Evolutionary conservation across 805 yeast species (phyloP).

Genomic region (Ogataea allantospora): DNA sequence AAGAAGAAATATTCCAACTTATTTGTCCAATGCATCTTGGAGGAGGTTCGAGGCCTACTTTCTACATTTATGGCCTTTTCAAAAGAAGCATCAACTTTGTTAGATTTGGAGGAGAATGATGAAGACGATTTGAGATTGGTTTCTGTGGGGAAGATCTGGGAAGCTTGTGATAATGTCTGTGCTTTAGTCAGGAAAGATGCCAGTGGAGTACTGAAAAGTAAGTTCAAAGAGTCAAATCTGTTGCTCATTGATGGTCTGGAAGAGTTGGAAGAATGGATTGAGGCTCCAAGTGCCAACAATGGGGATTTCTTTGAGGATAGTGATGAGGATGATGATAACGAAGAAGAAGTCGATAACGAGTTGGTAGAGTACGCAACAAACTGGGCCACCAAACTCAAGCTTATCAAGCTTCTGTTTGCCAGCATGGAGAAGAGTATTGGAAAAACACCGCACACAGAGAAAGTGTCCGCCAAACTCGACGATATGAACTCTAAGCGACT

Average conservation of each 20-base stretch:
- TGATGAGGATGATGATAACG: conserved; percentile 26
- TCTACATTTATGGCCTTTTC: conserved; percentile 18
- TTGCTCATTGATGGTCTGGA: conserved; percentile 61
- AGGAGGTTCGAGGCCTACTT: conserved; percentile 20
- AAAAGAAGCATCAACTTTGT: conserved; percentile 18
- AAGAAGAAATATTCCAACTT: conserved; percentile 32
- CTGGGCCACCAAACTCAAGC: conserved; percentile 54
- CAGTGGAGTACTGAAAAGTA: conserved; percentile 48
- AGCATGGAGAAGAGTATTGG: conserved; percentile 62
- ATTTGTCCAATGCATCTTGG: conserved; percentile 33
- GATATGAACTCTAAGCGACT: conserved; percentile 42
- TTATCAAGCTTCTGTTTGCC: conserved; percentile 56
- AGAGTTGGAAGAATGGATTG: conserved; percentile 69
- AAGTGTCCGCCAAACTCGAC: conserved; percentile 46
- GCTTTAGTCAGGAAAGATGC: conserved; percentile 48
- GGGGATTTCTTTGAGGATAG: conserved; percentile 48
- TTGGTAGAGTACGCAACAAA: conserved; percentile 36
- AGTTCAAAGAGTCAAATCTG: conserved; percentile 42
- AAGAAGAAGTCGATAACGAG: conserved; percentile 23
- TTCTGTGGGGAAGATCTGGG: conserved; percentile 70
- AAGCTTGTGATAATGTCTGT: conserved; percentile 52
- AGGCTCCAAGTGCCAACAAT: conserved; percentile 51
- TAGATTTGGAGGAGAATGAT: conserved; percentile 10
- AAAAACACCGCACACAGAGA: conserved; percentile 22
- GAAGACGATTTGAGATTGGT: conserved; percentile 44